Conservation (phyloP, 352 stramenopile genomes). For the Globisporangium cederbergense region DNA sequence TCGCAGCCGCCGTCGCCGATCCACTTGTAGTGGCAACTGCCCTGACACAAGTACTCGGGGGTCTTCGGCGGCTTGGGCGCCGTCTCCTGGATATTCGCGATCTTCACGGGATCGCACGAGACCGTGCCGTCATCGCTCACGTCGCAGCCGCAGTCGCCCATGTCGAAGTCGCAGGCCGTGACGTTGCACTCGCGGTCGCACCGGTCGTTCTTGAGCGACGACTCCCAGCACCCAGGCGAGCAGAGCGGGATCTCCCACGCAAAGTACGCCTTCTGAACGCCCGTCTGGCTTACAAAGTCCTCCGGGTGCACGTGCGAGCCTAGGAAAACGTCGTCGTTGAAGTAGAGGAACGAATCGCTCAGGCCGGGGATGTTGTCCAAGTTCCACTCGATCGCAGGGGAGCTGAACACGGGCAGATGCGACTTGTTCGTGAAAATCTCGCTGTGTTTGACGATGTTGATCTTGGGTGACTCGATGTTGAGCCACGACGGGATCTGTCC, state of each 20-base stretch:
- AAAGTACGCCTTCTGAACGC: conserved; percentile 91
- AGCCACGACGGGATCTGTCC: conserved; percentile 94
- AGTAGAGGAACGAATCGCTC: conserved; percentile 93
- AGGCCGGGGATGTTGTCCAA: conserved; percentile 92
- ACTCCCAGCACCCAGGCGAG: conserved; percentile 67
- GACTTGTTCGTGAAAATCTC: conserved; percentile 89
- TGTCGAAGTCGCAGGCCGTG: conserved; percentile 89
- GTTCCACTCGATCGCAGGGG: conserved; percentile 92
- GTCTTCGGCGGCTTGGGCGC: conserved; percentile 43
- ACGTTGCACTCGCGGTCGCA: conserved; percentile 91
- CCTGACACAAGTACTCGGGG: conserved; percentile 60
- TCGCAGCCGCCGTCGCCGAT: conserved; percentile 84
- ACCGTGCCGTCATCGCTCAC: conserved; percentile 45
- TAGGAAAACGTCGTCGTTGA: conserved; percentile 96
- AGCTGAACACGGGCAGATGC: conserved; percentile 92
- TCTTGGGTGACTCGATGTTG: conserved; percentile 70
- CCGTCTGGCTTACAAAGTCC: conserved; percentile 88
- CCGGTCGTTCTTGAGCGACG: conserved; percentile 71
- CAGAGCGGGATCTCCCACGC: conserved; percentile 93
- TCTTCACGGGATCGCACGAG: conserved; percentile 54
- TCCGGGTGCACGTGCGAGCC: conserved; percentile 83
- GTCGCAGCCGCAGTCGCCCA: conserved; percentile 90
- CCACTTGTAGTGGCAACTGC: conserved; percentile 73
- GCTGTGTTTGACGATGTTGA: conserved; percentile 88
- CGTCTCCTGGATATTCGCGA: conserved; percentile 55